Evolutionary conservation across 2,329 filamentous ascomycete genomes (phyloP).

Genomic region (Ampelomyces quisqualis): DNA sequence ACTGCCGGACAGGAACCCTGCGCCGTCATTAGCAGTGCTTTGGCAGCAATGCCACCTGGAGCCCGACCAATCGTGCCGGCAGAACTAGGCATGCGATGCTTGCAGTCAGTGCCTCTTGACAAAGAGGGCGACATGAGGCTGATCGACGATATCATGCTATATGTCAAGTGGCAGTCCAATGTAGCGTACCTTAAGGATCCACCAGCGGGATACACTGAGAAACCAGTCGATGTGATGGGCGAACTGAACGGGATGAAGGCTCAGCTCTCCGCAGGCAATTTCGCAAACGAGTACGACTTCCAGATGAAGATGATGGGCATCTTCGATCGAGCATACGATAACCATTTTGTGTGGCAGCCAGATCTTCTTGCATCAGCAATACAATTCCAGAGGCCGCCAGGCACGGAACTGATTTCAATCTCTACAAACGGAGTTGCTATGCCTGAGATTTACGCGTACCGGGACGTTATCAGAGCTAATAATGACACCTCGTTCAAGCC

Average conservation of each 20-base stretch:
- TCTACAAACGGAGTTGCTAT: constrained; percentile 40
- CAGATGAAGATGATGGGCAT: constrained; percentile 41
- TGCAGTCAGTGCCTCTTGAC: constrained; percentile 43
- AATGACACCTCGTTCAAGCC: constrained; percentile 33
- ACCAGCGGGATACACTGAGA: constrained; percentile 40
- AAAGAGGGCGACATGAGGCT: constrained; percentile 34
- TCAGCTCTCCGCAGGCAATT: constrained; percentile 31
- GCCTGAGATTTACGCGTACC: constrained; percentile 42
- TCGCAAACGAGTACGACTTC: constrained; percentile 46
- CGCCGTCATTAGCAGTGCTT: constrained; percentile 30
- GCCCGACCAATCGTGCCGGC: constrained; percentile 36
- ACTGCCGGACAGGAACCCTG: constrained; percentile 34
- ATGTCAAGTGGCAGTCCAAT: constrained; percentile 44
- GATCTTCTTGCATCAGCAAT: constrained; percentile 43
- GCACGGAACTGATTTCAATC: constrained; percentile 37
- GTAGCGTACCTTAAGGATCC: constrained; percentile 44
- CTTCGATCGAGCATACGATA: constrained; percentile 44
- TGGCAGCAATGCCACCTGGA: constrained; percentile 29
- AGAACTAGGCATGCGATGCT: constrained; percentile 37
- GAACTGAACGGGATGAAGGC: constrained; percentile 40
- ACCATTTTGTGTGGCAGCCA: constrained; percentile 43
- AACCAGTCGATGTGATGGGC: constrained; percentile 43
- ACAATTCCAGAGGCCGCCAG: constrained; percentile 38
- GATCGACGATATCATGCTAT: constrained; percentile 39
- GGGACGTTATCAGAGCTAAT: constrained; percentile 31